These are phyloP conservation scores for Isoetes taiwanensis DNA, from an alignment of 75 land plant genomes.

Conservation along the genomic window DNA sequence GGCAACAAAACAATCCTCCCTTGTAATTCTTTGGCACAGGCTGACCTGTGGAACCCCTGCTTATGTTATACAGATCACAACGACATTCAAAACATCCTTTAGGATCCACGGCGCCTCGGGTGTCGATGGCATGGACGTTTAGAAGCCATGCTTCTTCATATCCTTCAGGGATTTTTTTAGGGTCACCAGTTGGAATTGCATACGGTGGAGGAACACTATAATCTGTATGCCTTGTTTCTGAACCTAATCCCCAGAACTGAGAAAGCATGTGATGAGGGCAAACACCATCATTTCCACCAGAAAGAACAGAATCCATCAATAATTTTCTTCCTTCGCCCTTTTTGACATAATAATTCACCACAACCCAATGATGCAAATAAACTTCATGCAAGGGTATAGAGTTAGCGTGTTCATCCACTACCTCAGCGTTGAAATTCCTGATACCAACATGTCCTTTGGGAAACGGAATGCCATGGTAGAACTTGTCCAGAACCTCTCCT, in stretches of 20 bases:
- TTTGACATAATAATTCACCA: conserved; percentile 26
- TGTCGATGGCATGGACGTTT: conserved; percentile 83
- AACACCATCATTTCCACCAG: conserved; percentile 36
- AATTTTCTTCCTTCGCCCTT: neutral
- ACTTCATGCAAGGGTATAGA: conserved; percentile 72
- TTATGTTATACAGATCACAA: neutral
- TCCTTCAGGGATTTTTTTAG: conserved; percentile 39
- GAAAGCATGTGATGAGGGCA: conserved; percentile 27
- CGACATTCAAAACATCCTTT: conserved; percentile 77
- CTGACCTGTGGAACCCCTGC: conserved; percentile 2
- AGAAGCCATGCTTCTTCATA: conserved; percentile 58
- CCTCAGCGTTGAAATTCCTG: conserved; percentile 62
- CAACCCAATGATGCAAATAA: conserved; percentile 85
- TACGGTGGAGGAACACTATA: conserved; percentile 68
- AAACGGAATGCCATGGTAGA: conserved; percentile 36
- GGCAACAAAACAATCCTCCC: conserved; percentile 74
- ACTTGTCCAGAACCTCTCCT: conserved; percentile 55
- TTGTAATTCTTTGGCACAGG: conserved; percentile 32
- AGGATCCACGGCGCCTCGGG: conserved; percentile 48
- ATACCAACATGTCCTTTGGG: conserved; percentile 68
- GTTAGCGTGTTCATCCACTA: conserved; percentile 58
- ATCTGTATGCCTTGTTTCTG: conserved; percentile 68
- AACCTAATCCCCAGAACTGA: conserved; percentile 68
- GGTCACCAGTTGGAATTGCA: conserved; percentile 67
- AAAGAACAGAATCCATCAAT: neutral